Evolutionary conservation across 768 basidiomycete species (phyloP), one percentile per base, ranked within the genome.

Genomic region (Russula abietina): DNA sequence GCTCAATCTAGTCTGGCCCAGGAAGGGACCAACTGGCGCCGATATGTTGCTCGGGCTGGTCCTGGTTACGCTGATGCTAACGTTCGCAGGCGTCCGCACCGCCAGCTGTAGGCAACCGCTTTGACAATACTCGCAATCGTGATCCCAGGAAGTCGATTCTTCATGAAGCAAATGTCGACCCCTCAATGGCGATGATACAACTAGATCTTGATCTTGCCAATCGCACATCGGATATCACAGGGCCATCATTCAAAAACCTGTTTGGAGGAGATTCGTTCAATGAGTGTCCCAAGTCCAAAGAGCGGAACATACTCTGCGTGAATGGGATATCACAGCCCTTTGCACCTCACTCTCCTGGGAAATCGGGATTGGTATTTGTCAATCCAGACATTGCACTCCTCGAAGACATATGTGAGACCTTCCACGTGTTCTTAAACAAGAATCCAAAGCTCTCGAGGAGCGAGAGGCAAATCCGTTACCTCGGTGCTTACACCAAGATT

Each of bases 331-430:
- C 22, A 4, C 62, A 63, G 6, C 45, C 57, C 2, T 55, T 24
- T 16, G 51, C 33, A 17, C 57, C 62, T 7, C 19, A 1, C 14
- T 4, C 16, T 19, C 43, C 38, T 17, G 62, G 62, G 16, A 14
- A 49, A 33, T 19, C 61, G 16, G 61, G 61, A 2, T 8, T 62
- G 1, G 22, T 62, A 0, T 32, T 62, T n/a, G n/a, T n/a, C n/a
- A 6, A 14, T 11, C 33, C 56, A 6, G 26, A 16, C 12, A 19
- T 6, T n/a, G 2, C 8, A 5, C 32, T 16, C 3, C 16, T 38
- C 12, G 50, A 50, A 11, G 39, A 39, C 38, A 26, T 12, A 14
- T 11, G 5, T 9, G 45, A 43, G 5, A 28, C 26, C 0, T 52
- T 43, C 26, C 56, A 46, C 16, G 8, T 53, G 2, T 39, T 62